Percentiles rank a stretch among this genome's conserved stretches.
Conservation (phyloP, 129 eudicot species). For the Saussurea involucrata region DNA sequence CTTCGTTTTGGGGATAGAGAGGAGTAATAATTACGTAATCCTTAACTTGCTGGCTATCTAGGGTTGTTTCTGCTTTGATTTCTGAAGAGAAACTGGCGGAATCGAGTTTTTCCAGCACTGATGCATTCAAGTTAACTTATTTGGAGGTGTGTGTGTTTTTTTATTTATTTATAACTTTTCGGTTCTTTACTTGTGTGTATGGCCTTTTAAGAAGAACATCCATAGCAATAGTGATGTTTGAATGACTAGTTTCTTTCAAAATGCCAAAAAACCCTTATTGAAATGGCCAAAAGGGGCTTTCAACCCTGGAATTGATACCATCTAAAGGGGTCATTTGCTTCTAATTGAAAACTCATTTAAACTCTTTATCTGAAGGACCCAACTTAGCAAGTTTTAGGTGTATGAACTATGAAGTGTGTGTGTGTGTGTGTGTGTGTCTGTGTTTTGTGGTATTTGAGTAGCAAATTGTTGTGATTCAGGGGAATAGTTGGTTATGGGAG, state of each 20-base stretch:
- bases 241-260: not conserved
- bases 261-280: not conserved
- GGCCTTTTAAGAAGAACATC: not conserved
- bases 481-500: constrained; percentile 97
- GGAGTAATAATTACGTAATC: not conserved
- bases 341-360: not conserved
- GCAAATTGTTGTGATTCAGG: constrained; percentile 43
- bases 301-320: not conserved
- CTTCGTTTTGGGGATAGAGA: constrained; percentile 1
- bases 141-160: constrained; percentile 71
- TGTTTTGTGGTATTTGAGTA: constrained; percentile 9
- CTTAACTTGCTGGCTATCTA: constrained; percentile 28
- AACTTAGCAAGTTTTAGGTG: not conserved
- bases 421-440: no score
- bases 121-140: constrained; percentile 72
- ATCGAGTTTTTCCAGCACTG: constrained; percentile 44
- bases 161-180: not conserved
- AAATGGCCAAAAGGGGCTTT: not conserved
- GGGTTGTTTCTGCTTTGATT: constrained; percentile 60
- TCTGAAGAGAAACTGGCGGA: constrained; percentile 55
- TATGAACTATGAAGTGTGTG: no score
- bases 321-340: not conserved
- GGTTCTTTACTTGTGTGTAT: not conserved
- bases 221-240: not conserved
- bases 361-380: not conserved